These are phyloP conservation scores for Fusarium agapanthi DNA, from an alignment of 2,329 filamentous ascomycete species.

Conservation along the genomic window DNA sequence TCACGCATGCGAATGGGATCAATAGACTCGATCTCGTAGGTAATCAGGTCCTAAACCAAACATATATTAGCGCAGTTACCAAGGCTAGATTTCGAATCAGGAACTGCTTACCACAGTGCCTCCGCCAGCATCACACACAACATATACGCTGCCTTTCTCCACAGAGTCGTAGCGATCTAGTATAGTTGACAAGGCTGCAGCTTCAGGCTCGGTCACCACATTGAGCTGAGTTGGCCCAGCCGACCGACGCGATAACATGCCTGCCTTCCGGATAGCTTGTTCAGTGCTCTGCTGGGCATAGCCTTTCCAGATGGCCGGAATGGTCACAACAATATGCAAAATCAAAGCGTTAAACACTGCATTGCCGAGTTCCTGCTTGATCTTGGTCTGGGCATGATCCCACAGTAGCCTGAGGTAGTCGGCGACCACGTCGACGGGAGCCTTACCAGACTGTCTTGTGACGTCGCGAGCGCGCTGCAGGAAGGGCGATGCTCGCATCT, in stretches of 20 bases:
- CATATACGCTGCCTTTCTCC: background rate
- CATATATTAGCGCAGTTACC: background rate
- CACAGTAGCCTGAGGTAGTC: background rate
- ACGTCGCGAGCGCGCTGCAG: too few species aligned
- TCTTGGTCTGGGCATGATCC: background rate
- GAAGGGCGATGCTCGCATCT: too few species aligned
- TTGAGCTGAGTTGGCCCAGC: background rate
- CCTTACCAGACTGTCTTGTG: too few species aligned
- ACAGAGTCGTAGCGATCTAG: background rate
- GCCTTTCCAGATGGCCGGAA: background rate
- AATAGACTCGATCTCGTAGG: background rate
- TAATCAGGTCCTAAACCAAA: background rate
- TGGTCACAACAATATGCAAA: background rate
- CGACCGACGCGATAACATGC: background rate
- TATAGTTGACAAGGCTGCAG: background rate
- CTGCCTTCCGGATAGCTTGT: background rate
- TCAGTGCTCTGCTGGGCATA: background rate
- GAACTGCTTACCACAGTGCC: background rate
- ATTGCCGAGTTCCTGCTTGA: background rate
- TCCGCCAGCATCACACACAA: background rate
- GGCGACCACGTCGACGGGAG: background rate
- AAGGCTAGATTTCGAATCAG: background rate
- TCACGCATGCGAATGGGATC: background rate
- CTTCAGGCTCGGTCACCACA: background rate
- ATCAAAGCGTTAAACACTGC: background rate